Percentiles rank a stretch among this genome's conserved stretches.
Evolutionary conservation across 345 rosid genomes (phyloP).

Genomic region (Excoecaria agallocha): DNA sequence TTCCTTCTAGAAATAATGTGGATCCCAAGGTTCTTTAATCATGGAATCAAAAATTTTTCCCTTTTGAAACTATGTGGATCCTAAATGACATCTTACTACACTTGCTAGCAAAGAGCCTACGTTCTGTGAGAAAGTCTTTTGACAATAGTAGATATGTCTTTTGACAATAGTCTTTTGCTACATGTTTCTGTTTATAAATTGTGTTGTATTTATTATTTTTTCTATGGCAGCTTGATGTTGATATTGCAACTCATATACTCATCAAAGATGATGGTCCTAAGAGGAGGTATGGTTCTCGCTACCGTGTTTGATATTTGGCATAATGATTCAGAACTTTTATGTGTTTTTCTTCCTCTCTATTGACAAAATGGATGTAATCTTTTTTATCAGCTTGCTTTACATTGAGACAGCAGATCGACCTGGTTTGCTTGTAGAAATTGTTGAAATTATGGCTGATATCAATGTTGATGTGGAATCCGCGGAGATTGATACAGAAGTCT

Average conservation of each 20-base stretch:
- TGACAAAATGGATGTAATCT: neutral
- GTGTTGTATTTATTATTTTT: constrained; percentile 6
- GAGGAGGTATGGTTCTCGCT: constrained; percentile 55
- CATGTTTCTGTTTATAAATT: neutral
- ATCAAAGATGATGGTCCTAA: constrained; percentile 83
- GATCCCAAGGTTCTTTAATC: too few relatives aligned
- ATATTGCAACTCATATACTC: constrained; percentile 69
- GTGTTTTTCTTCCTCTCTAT: neutral
- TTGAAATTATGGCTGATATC: constrained; percentile 71
- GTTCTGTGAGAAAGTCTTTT: neutral
- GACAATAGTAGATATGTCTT: neutral
- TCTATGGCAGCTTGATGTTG: constrained; percentile 77
- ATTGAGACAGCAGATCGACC: constrained; percentile 96
- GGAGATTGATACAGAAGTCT: constrained; percentile 91
- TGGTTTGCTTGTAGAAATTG: constrained; percentile 85
- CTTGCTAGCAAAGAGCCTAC: neutral
- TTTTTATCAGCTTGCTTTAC: constrained; percentile 62
- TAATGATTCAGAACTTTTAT: neutral
- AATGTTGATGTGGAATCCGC: constrained; percentile 89
- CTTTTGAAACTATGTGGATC: too few relatives aligned
- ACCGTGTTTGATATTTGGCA: constrained; percentile 1
- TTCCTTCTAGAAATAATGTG: neutral
- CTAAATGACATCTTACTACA: neutral
- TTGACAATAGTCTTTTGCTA: neutral
- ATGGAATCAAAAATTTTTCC: neutral